Conservation (phyloP, 2,329 filamentous ascomycete genomes). For the Blastomyces parvus region DNA sequence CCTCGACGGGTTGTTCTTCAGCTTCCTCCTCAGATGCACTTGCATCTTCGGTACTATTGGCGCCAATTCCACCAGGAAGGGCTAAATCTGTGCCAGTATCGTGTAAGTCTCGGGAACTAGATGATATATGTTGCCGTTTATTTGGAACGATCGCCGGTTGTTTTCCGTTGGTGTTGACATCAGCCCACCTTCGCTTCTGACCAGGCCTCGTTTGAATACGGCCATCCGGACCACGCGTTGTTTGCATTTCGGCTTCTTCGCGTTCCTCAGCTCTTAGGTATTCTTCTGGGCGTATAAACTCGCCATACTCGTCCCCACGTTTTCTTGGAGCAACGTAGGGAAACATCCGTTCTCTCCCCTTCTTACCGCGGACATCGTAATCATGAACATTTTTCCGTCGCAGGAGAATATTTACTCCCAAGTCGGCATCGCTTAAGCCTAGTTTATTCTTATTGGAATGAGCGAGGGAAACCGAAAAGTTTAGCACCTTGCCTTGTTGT, state of each 20-base stretch:
- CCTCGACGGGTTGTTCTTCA: slow-evolving; percentile 43
- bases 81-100: slow-evolving; percentile 40
- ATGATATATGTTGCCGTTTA: slow-evolving; percentile 50
- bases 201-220: slow-evolving; percentile 58
- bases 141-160: slow-evolving; percentile 38
- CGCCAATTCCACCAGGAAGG: slow-evolving; percentile 25
- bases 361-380: slow-evolving; percentile 83
- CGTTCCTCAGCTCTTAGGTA: slow-evolving; percentile 88
- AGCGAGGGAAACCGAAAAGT: slow-evolving; percentile 73
- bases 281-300: slow-evolving; percentile 86
- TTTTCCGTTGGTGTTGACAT: slow-evolving; percentile 42
- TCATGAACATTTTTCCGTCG: slow-evolving; percentile 87
- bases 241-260: slow-evolving; percentile 61
- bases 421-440: slow-evolving; percentile 75
- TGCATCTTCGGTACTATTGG: slow-evolving; percentile 44
- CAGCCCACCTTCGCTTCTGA: slow-evolving; percentile 92
- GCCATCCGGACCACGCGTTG: slow-evolving; percentile 44
- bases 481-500: slow-evolving; percentile 84
- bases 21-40: slow-evolving; percentile 46
- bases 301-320: slow-evolving; percentile 83
- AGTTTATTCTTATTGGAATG: slow-evolving; percentile 79
- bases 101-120: slow-evolving; percentile 15
- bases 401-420: slow-evolving; percentile 83
- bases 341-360: slow-evolving; percentile 85
- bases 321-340: slow-evolving; percentile 72